Conservation (phyloP, 768 basidiomycete genomes). For the Boletellus ananas region DNA sequence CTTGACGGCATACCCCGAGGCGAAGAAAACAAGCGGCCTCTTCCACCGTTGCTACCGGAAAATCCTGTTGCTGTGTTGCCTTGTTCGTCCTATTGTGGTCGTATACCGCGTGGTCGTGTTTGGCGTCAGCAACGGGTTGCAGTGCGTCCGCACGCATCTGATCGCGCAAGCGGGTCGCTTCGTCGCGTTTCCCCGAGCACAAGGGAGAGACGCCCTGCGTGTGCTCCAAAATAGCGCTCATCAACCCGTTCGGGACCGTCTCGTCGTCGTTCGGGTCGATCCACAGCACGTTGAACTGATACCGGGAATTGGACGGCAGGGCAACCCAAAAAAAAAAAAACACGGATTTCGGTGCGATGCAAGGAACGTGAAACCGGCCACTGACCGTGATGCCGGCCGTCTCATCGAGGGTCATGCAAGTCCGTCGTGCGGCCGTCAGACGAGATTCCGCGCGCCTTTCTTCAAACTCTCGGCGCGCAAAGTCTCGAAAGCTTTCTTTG, state of each 20-base stretch:
- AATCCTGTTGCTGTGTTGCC: conserved; percentile 32
- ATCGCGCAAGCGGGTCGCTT: conserved; percentile 51
- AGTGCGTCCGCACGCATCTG: conserved; percentile 78
- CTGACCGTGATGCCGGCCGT: conserved; percentile 54
- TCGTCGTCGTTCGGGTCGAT: conserved; percentile 63
- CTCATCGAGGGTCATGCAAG: conserved; percentile 74
- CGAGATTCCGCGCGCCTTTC: conserved; percentile 70
- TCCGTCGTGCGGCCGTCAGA: conserved; percentile 67
- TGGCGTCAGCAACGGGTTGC: conserved; percentile 37
- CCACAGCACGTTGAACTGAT: conserved; percentile 80
- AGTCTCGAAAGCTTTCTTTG: conserved; percentile 63
- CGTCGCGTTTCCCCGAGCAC: conserved; percentile 10
- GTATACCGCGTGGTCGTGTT: conserved; percentile 35
- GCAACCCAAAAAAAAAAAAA: background rate
- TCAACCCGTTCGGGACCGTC: conserved; percentile 62
- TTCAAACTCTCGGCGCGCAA: conserved; percentile 69
- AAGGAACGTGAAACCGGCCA: background rate
- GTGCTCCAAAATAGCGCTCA: conserved; percentile 51
- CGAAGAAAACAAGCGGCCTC: conserved; percentile 66
- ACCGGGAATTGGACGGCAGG: background rate
- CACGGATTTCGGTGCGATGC: background rate
- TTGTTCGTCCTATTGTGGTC: conserved; percentile 16
- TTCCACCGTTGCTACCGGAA: conserved; percentile 54
- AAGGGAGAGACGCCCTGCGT: conserved; percentile 22
- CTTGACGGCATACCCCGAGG: conserved; percentile 47